These are phyloP conservation scores for Monosporascus sp. DNA, from an alignment of 2,329 filamentous ascomycete genomes.

Conservation along the genomic window DNA sequence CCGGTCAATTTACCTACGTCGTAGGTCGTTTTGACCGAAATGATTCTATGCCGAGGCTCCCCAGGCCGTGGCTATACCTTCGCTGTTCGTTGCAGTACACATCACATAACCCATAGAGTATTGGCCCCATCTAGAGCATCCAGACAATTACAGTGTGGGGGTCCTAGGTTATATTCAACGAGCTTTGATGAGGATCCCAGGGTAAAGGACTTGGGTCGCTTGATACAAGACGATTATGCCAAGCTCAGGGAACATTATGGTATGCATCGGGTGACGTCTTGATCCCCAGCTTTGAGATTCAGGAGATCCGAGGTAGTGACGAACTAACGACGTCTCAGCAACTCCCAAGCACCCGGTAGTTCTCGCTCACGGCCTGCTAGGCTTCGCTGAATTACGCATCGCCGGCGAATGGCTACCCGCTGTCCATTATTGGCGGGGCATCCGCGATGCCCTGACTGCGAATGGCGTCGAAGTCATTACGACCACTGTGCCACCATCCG, in stretches of 20 bases:
- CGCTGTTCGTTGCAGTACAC: neutral
- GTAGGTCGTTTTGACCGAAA: neutral
- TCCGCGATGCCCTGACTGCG: constrained; percentile 50
- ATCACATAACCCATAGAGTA: neutral
- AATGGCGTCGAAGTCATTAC: constrained; percentile 53
- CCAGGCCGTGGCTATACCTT: neutral
- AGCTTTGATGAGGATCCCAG: constrained; percentile 31
- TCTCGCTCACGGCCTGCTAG: constrained; percentile 60
- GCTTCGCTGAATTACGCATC: constrained; percentile 54
- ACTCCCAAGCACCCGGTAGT: constrained; percentile 58
- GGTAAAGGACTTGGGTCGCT: constrained; percentile 33
- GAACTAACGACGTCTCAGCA: constrained; percentile 28
- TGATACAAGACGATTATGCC: constrained; percentile 44
- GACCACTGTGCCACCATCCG: constrained; percentile 56
- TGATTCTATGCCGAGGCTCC: neutral
- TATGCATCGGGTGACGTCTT: constrained; percentile 15
- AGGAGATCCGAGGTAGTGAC: neutral
- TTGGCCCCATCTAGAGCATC: neutral
- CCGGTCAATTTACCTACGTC: neutral
- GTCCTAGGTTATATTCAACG: constrained; percentile 8
- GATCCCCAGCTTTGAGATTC: neutral
- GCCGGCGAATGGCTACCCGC: constrained; percentile 44
- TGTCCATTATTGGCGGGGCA: constrained; percentile 62
- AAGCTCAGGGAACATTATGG: constrained; percentile 39
- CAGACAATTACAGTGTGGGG: neutral